Evolutionary conservation across 2,329 filamentous ascomycete genomes (phyloP), one percentile per base, ranked within the genome.

Genomic region (Beauveria varroae): DNA sequence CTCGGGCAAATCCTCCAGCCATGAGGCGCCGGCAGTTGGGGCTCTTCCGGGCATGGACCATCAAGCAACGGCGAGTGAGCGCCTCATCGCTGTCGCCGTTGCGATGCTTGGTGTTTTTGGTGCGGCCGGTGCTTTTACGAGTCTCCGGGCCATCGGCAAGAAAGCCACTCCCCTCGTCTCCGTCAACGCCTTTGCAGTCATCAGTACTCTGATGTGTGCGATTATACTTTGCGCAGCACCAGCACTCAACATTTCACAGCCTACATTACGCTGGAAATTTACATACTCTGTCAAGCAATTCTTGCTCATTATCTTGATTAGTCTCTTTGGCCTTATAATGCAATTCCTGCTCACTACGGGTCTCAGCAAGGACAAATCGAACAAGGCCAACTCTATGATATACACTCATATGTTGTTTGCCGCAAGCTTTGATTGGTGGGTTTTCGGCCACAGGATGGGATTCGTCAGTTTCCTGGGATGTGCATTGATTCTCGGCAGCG

Each of bases 321-420:
- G 89, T 0, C 69, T 85, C 0, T 87, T 87, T 65, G 93, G 93
- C 0, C 93, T 96, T 69, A 72, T 88, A 24, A 89, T 93, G 83
- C 93, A 96, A 81, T 91, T 91, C 66, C 79, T 96, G n/a, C 77
- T 96, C 20, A 95, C 92, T 1, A 82, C 85, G 0, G 91, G 91
- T 0, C 75, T 97, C 53, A 76, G 88, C 26, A 85, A 87, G 63
- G 89, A 93, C 68, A 88, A 87, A 64, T 81, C 80, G 22, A 84
- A 84, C 65, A 73, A 79, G 49, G 82, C 82, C 8, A 83, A 81
- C 18, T 76, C 79, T 58, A 84, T 86, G 82, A 73, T 83, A 5
- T 84, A 84, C 63, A 83, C 81, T 7, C 79, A 83, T 51, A 83
- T 84, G 76, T 68, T 84, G 43, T 84, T 84, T 65, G 81, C 81